These are phyloP conservation scores for Psilocybe azurescens DNA, from an alignment of 768 basidiomycete species.

Conservation along the genomic window DNA sequence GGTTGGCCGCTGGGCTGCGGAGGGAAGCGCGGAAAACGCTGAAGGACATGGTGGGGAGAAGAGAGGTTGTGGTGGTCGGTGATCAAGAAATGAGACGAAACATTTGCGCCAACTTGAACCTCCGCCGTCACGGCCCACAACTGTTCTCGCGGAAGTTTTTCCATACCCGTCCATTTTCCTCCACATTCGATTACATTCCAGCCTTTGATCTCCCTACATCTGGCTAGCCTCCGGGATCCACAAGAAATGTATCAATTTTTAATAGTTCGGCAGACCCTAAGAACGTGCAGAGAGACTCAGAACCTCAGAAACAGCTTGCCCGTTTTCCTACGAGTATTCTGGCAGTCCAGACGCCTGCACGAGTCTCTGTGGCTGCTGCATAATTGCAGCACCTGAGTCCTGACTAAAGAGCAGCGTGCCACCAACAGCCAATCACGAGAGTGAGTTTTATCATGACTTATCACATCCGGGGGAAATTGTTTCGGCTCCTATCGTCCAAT, in stretches of 20 bases:
- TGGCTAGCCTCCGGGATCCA: conserved; percentile 1
- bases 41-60: conserved; percentile 55
- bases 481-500: conserved; percentile 18
- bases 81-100: conserved; percentile 21
- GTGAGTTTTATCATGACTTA: conserved; percentile 12
- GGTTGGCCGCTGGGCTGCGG: conserved; percentile 47
- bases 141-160: conserved; percentile 2
- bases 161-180: background rate
- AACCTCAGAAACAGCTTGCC: background rate
- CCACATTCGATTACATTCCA: background rate
- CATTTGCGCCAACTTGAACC: conserved; percentile 11
- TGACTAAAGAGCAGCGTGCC: conserved; percentile 15
- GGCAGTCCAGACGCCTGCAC: conserved; percentile 4
- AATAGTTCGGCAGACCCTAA: background rate
- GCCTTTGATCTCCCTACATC: background rate
- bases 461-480: conserved; percentile 15
- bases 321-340: conserved; percentile 11
- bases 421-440: conserved; percentile 12
- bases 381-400: conserved; percentile 6
- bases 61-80: conserved; percentile 27
- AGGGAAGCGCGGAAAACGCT: conserved; percentile 55
- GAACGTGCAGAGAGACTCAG: background rate
- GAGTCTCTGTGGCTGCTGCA: background rate
- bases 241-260: background rate
- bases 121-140: conserved; percentile 9